Percentiles rank a stretch among this genome's conserved stretches.
phyloP scores from a whole-genome alignment of 129 eudicot genomes.

The Helichrysum umbraculigerum region DNA sequence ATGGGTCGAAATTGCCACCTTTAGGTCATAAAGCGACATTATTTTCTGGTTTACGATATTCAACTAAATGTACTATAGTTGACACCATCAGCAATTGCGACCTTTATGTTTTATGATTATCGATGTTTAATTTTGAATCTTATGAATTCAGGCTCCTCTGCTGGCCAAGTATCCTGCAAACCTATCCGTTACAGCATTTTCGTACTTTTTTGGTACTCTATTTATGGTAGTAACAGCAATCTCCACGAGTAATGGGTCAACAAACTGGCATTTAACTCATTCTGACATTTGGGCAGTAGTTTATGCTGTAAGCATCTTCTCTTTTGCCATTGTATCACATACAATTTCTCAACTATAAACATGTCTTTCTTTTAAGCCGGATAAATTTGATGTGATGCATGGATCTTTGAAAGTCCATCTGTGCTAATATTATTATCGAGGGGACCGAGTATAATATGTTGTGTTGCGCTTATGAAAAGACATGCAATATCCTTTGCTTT shows the following conservation, averaged over 20 bases:
- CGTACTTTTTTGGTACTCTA: constrained; percentile 80
- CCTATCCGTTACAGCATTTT: constrained; percentile 91
- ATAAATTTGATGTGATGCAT: neutral
- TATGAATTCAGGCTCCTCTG: constrained; percentile 75
- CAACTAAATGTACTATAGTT: neutral
- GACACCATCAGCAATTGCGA: neutral
- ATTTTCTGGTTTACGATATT: neutral
- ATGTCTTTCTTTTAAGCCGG: constrained; percentile 10
- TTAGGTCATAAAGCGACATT: neutral
- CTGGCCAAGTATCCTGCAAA: constrained; percentile 92
- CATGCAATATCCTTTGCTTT: neutral
- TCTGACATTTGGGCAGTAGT: constrained; percentile 77
- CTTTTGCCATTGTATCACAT: neutral
- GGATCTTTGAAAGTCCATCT: neutral
- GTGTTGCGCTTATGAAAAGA: neutral
- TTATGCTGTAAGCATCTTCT: constrained; percentile 79
- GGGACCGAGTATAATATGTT: neutral
- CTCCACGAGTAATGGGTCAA: constrained; percentile 51
- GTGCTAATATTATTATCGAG: neutral
- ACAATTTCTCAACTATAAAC: constrained; percentile 9
- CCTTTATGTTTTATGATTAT: constrained; percentile 2
- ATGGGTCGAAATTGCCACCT: neutral
- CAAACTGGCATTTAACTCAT: constrained; percentile 69
- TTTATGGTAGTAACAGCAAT: constrained; percentile 75
- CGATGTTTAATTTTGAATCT: neutral